Percentiles rank a stretch among this genome's conserved stretches.
Conservation (phyloP, 169 alveolate species). For the Neospora caninum region DNA sequence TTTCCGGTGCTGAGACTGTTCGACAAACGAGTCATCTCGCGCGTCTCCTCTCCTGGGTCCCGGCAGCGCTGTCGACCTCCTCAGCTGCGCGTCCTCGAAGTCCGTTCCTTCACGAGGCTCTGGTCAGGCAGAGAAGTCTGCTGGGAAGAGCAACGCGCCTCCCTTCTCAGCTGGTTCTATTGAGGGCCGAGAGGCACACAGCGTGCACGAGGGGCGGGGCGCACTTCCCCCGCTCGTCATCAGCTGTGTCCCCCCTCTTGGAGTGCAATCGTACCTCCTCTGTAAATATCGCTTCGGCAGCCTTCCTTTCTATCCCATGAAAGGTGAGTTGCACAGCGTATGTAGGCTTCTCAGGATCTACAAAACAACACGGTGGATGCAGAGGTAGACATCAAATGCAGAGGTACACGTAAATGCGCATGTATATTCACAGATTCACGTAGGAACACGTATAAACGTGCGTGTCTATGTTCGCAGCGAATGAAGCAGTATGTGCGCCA, state of each 20-base stretch:
- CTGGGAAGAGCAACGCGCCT: neutral
- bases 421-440: too few species aligned
- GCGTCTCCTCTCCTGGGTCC: neutral
- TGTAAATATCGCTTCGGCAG: constrained; percentile 23
- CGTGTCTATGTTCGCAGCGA: too few species aligned
- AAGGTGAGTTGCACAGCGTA: neutral
- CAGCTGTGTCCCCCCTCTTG: constrained; percentile 8
- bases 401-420: too few species aligned
- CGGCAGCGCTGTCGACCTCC: neutral
- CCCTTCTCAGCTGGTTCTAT: neutral
- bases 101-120: too few species aligned
- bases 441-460: too few species aligned
- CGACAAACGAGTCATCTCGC: too few species aligned
- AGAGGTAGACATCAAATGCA: too few species aligned
- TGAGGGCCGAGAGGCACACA: neutral
- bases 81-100: neutral
- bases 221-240: neutral
- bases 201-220: too few species aligned
- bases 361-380: too few species aligned
- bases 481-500: neutral
- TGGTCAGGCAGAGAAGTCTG: neutral
- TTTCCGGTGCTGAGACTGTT: too few species aligned
- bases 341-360: too few species aligned
- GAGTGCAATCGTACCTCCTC: neutral
- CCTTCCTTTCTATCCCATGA: constrained; percentile 6